Evolutionary conservation across 805 yeast genomes (phyloP).

Genomic region (Kodamaea nitidulidarum): DNA sequence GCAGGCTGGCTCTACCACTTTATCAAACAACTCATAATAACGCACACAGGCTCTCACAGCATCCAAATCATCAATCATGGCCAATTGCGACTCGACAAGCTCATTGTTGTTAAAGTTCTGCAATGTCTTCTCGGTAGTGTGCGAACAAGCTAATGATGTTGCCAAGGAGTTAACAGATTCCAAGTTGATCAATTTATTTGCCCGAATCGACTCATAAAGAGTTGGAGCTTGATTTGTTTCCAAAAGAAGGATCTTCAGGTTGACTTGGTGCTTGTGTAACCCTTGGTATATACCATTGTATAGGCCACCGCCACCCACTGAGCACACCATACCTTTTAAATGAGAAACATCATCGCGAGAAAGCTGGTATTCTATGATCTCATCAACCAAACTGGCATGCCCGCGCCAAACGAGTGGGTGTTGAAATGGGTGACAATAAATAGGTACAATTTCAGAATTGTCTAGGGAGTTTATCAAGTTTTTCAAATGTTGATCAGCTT

Average conservation of each 20-base stretch:
- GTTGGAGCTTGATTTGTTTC: constrained; percentile 67
- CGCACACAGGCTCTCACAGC: constrained; percentile 51
- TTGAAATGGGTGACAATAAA: constrained; percentile 56
- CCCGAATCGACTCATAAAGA: constrained; percentile 46
- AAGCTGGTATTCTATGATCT: constrained; percentile 30
- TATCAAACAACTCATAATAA: constrained; percentile 48
- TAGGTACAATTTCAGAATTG: constrained; percentile 23
- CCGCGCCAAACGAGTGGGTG: constrained; percentile 53
- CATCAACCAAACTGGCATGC: constrained; percentile 47
- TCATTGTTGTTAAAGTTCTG: constrained; percentile 26
- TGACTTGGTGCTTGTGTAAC: constrained; percentile 28
- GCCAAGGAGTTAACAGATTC: constrained; percentile 53
- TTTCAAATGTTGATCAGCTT: constrained; percentile 46
- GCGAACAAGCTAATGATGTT: constrained; percentile 59
- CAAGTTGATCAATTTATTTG: constrained; percentile 42
- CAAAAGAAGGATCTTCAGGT: constrained; percentile 37
- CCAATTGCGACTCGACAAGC: constrained; percentile 18
- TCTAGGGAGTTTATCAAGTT: constrained; percentile 19
- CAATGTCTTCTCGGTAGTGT: constrained; percentile 49
- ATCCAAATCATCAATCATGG: constrained; percentile 45
- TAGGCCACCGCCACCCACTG: constrained; percentile 58
- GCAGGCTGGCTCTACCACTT: constrained; percentile 67
- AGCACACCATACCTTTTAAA: constrained; percentile 47
- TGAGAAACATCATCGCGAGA: constrained; percentile 14
- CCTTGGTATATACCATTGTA: constrained; percentile 51